These are phyloP conservation scores for Musa schizocarpa DNA, from an alignment of 176 grass and related monocot genomes.

Conservation along the genomic window DNA sequence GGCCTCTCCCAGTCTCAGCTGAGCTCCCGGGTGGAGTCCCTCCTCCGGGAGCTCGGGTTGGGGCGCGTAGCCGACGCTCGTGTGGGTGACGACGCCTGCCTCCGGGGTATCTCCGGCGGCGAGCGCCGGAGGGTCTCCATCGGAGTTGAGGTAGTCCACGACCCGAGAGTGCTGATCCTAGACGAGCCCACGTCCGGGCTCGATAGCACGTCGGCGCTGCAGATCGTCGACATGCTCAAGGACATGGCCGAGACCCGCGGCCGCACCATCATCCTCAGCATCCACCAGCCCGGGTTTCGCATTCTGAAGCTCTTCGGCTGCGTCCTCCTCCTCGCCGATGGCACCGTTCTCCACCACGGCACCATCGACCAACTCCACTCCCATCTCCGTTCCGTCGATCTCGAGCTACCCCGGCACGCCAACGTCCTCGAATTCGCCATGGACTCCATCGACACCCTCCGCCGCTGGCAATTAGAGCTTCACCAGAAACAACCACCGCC, in stretches of 20 bases:
- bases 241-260: slow-evolving; percentile 45
- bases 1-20: background rate
- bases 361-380: slow-evolving; percentile 35
- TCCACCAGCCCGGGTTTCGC: slow-evolving; percentile 62
- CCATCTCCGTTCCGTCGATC: slow-evolving; percentile 28
- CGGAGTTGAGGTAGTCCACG: slow-evolving; percentile 54
- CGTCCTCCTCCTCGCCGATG: slow-evolving; percentile 51
- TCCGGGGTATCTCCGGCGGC: slow-evolving; percentile 58
- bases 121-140: slow-evolving; percentile 68
- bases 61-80: slow-evolving; percentile 33
- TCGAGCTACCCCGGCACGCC: slow-evolving; percentile 39
- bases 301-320: slow-evolving; percentile 56
- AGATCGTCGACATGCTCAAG: slow-evolving; percentile 47
- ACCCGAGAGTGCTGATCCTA: slow-evolving; percentile 50
- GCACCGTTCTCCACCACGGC: slow-evolving; percentile 57
- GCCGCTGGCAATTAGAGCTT: background rate
- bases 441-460: slow-evolving; percentile 45
- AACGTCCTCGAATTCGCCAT: slow-evolving; percentile 65
- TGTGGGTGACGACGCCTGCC: slow-evolving; percentile 7
- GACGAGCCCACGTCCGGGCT: slow-evolving; percentile 80
- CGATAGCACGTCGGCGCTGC: slow-evolving; percentile 59
- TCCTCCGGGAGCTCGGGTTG: slow-evolving; percentile 44
- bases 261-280: slow-evolving; percentile 55
- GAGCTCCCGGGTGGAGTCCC: slow-evolving; percentile 33
- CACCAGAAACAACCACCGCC: background rate